These are phyloP conservation scores for Lumnitzera racemosa DNA, from an alignment of 345 rosid genomes.

Conservation along the genomic window DNA sequence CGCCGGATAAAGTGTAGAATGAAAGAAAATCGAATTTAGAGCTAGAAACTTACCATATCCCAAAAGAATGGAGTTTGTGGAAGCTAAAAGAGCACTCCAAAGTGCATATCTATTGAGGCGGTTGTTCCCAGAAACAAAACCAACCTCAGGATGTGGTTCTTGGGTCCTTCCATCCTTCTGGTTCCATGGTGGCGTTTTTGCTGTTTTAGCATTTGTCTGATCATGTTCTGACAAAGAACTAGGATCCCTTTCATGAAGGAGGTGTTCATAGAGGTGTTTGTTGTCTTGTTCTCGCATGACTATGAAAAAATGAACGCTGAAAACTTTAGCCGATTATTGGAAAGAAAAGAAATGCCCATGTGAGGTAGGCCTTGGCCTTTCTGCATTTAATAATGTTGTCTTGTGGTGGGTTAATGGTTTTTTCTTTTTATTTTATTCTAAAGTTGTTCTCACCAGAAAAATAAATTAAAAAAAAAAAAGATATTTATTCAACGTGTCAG, in stretches of 20 bases:
- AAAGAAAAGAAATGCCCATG: no score
- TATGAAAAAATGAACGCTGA: no score
- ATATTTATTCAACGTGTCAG: no score
- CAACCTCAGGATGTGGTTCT: not conserved
- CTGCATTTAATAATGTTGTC: no score
- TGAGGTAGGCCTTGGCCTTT: no score
- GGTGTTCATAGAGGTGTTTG: not conserved
- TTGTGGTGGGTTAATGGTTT: no score
- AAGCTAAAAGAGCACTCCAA: slow-evolving; percentile 50
- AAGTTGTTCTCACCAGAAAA: no score
- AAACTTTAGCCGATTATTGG: no score
- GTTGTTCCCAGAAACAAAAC: slow-evolving; percentile 3
- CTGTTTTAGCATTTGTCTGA: no score
- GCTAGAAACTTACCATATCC: slow-evolving; percentile 41
- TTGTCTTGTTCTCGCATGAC: not conserved
- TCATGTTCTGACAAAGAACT: not conserved
- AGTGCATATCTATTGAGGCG: slow-evolving; percentile 40
- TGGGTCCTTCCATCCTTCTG: not conserved
- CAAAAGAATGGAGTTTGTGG: slow-evolving; percentile 51
- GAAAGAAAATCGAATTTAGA: not conserved
- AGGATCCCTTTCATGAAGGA: not conserved
- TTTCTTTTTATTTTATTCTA: no score
- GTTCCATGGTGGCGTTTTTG: no score
- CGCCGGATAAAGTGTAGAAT: not conserved
- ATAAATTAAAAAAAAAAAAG: no score